Evolutionary conservation across 352 stramenopile species (phyloP).

Genomic region (Globisporangium nodosum): DNA sequence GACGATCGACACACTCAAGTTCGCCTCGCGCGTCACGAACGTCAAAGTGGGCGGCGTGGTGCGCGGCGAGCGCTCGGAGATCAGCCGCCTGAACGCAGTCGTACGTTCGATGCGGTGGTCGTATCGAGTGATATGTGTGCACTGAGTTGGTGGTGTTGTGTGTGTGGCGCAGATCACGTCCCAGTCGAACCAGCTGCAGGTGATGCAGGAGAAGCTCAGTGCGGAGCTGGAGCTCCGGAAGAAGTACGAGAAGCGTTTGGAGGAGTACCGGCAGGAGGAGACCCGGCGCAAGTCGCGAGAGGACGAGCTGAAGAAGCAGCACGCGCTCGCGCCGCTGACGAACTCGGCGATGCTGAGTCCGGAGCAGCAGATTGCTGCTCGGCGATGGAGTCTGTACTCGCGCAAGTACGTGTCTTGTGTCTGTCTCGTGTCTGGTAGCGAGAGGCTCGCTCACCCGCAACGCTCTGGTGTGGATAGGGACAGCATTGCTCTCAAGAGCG

Average conservation of each 20-base stretch:
- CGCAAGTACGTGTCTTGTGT: slow-evolving; percentile 37
- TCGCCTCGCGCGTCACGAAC: slow-evolving; percentile 53
- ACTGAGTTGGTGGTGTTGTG: background rate
- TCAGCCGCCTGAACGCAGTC: slow-evolving; percentile 52
- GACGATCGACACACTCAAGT: slow-evolving; percentile 77
- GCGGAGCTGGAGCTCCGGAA: slow-evolving; percentile 56
- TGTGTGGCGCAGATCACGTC: slow-evolving; percentile 35
- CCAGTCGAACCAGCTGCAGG: slow-evolving; percentile 58
- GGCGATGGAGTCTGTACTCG: slow-evolving; percentile 66
- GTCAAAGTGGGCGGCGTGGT: slow-evolving; percentile 30
- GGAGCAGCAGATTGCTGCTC: slow-evolving; percentile 32
- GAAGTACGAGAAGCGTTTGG: slow-evolving; percentile 71
- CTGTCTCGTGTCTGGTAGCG: background rate
- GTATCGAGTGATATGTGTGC: background rate
- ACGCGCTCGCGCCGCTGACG: slow-evolving; percentile 29
- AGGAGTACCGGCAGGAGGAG: slow-evolving; percentile 71
- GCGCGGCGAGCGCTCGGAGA: slow-evolving; percentile 50
- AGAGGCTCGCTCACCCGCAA: slow-evolving; percentile 1
- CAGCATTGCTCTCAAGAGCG: slow-evolving; percentile 22
- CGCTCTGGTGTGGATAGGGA: slow-evolving; percentile 12
- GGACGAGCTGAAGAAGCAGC: slow-evolving; percentile 38
- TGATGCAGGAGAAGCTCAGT: slow-evolving; percentile 61
- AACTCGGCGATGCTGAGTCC: slow-evolving; percentile 20
- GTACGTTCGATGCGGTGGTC: slow-evolving; percentile 20
- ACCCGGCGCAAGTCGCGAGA: slow-evolving; percentile 39